These are phyloP conservation scores for Spergularia azorica DNA, from an alignment of 179 eudicot species.

Conservation along the genomic window DNA sequence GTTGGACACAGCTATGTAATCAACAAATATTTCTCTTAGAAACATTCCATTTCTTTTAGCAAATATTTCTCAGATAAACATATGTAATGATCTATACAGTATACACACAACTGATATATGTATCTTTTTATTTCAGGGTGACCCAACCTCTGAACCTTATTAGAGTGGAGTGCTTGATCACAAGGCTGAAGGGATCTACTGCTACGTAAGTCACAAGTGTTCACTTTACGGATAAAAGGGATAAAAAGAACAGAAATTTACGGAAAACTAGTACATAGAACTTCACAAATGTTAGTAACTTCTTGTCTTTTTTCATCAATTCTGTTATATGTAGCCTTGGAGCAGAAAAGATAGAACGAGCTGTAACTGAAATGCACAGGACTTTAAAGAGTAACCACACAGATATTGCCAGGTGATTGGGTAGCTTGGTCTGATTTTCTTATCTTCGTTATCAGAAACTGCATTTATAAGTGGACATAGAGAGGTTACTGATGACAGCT, in stretches of 20 bases:
- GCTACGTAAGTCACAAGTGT: conserved; percentile 7
- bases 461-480: background rate
- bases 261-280: background rate
- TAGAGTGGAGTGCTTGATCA: conserved; percentile 6
- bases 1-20: conserved; percentile 6
- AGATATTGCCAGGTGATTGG: background rate
- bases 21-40: background rate
- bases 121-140: background rate
- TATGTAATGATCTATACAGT: background rate
- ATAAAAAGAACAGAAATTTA: background rate
- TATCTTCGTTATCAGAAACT: background rate
- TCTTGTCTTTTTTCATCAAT: background rate
- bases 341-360: background rate
- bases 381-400: background rate
- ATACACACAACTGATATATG: background rate
- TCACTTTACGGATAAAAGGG: background rate
- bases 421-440: background rate
- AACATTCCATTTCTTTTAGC: background rate
- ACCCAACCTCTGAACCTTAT: background rate
- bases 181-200: conserved; percentile 15
- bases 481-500: background rate
- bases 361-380: background rate
- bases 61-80: background rate
- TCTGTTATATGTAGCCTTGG: conserved; percentile 19
- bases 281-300: background rate